Evolutionary conservation across 148 eudicot species (phyloP).

Genomic region (Cornus kousa): DNA sequence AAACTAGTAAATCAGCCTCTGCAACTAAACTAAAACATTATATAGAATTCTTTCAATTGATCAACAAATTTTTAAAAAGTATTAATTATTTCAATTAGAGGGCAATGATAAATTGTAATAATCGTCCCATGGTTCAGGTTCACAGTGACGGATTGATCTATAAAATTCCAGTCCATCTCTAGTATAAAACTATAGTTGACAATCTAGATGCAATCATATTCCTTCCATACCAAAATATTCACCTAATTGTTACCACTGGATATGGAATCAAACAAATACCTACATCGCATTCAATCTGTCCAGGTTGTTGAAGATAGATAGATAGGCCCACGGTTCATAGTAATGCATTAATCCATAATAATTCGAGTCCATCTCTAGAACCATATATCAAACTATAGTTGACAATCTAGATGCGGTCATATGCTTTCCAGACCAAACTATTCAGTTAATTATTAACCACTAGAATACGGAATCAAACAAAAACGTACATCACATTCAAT

Average conservation of each 20-base stretch:
- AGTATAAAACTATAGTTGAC: too few relatives aligned
- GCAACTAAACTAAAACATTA: not conserved
- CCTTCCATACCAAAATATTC: too few relatives aligned
- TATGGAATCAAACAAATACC: conserved; percentile 29
- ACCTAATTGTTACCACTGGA: not conserved
- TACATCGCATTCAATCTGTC: conserved; percentile 88
- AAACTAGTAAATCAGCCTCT: not conserved
- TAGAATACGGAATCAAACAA: conserved; percentile 11
- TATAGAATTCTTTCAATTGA: not conserved
- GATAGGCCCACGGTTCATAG: conserved; percentile 17
- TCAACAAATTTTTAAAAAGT: not conserved
- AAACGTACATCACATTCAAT: conserved; percentile 84
- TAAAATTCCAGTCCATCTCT: not conserved
- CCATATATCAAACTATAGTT: not conserved
- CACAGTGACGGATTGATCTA: not conserved
- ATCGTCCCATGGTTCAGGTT: not conserved
- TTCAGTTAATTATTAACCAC: not conserved
- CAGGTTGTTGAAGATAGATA: conserved; percentile 85
- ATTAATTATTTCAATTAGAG: not conserved
- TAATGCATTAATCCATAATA: not conserved
- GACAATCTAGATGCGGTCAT: not conserved
- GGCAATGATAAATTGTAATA: not conserved
- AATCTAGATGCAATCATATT: too few relatives aligned
- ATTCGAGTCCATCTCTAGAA: too few relatives aligned
- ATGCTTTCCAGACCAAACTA: not conserved